phyloP scores from a whole-genome alignment of 139 green algal genomes.

The Spirogloea muscicola region DNA sequence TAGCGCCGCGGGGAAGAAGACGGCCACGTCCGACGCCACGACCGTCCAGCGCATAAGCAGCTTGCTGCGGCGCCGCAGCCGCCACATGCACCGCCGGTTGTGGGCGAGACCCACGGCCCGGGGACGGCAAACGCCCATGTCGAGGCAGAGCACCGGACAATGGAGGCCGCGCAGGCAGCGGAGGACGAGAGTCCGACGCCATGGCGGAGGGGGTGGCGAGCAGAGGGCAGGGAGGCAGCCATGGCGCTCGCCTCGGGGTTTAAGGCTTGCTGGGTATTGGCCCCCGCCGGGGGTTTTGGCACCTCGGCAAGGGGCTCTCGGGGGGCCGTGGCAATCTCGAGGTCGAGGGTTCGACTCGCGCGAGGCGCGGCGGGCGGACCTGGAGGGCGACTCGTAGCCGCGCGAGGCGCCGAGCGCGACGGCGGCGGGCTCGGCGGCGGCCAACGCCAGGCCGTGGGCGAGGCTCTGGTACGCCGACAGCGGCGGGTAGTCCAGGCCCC shows the following conservation, averaged over 20 bases:
- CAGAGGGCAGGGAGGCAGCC: neutral
- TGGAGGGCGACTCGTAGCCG: constrained; percentile 72
- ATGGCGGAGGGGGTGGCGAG: neutral
- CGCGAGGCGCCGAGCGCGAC: constrained; percentile 63
- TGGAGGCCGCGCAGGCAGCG: neutral
- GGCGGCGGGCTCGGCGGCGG: constrained; percentile 63
- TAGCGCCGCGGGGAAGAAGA: constrained; percentile 76
- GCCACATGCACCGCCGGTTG: neutral
- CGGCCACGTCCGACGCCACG: constrained; percentile 68
- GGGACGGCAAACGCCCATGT: neutral
- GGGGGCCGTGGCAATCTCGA: neutral
- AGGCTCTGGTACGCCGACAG: constrained; percentile 85
- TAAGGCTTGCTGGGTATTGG: neutral
- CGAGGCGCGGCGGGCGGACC: neutral
- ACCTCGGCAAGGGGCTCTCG: too few relatives aligned
- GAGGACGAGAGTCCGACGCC: neutral
- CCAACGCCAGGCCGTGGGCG: constrained; percentile 53
- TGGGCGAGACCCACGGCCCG: neutral
- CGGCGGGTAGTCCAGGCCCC: constrained; percentile 96
- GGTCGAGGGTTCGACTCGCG: neutral
- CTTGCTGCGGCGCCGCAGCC: constrained; percentile 66
- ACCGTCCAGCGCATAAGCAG: constrained; percentile 78
- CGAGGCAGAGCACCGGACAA: neutral
- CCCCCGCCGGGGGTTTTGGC: neutral
- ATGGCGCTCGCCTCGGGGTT: neutral